Evolutionary conservation across 331 rosid species (phyloP).

Genomic region (Quercus lobata): DNA sequence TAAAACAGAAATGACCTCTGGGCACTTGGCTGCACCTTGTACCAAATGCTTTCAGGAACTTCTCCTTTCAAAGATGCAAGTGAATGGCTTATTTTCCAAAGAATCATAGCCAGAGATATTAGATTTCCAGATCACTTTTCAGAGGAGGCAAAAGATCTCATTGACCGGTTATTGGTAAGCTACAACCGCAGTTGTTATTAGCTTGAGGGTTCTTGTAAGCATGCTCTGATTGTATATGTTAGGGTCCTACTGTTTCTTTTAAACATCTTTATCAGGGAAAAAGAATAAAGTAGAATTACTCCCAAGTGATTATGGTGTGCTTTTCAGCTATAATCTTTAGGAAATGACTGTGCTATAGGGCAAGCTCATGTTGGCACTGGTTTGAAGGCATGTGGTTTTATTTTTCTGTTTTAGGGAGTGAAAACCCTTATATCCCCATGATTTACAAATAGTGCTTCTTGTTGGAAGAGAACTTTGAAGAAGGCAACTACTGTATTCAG

Average conservation of each 20-base stretch:
- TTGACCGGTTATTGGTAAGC: conserved; percentile 85
- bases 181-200: background rate
- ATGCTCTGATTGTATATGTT: background rate
- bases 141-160: conserved; percentile 75
- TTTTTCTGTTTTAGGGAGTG: background rate
- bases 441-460: background rate
- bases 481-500: background rate
- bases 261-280: conserved; percentile 6
- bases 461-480: background rate
- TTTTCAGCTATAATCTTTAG: conserved; percentile 8
- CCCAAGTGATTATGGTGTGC: background rate
- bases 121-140: conserved; percentile 92
- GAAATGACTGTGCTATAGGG: background rate
- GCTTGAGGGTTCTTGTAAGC: background rate
- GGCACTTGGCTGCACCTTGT: conserved; percentile 99
- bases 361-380: background rate
- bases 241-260: background rate
- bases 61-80: conserved; percentile 98
- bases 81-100: conserved; percentile 99
- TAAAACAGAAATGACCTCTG: conserved; percentile 94
- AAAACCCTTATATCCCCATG: background rate
- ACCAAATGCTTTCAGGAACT: conserved; percentile 99
- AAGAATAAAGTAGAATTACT: conserved; percentile 6
- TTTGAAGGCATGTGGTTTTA: conserved; percentile 1
- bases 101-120: conserved; percentile 93